These are phyloP conservation scores for Panellus pusillus DNA, from an alignment of 768 basidiomycete genomes.

Conservation along the genomic window DNA sequence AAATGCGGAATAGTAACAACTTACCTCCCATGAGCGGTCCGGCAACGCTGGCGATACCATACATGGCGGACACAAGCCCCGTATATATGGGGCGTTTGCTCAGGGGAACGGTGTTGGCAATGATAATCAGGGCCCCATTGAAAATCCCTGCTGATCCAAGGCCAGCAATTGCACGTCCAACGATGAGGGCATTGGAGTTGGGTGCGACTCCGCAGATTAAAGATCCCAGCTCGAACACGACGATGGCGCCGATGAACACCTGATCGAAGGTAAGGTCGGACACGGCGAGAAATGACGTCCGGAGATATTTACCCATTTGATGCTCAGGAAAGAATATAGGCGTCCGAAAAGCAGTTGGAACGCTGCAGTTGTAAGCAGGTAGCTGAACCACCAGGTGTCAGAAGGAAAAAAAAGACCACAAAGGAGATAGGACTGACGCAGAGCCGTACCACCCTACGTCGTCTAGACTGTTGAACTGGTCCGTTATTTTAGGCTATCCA, in stretches of 20 bases:
- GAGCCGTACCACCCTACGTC: conserved; percentile 18
- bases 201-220: conserved; percentile 39
- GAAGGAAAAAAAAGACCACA: no score
- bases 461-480: conserved; percentile 12
- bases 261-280: background rate
- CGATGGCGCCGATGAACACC: conserved; percentile 20
- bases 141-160: conserved; percentile 39
- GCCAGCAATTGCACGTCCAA: conserved; percentile 46
- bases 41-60: conserved; percentile 21
- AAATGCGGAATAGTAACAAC: no score
- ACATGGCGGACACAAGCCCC: conserved; percentile 35
- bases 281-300: background rate
- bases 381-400: background rate
- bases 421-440: background rate
- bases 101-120: conserved; percentile 24
- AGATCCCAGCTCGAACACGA: conserved; percentile 45
- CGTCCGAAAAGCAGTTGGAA: conserved; percentile 22
- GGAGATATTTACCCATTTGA: conserved; percentile 5
- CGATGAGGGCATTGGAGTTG: conserved; percentile 30
- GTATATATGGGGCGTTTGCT: conserved; percentile 33
- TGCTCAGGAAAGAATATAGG: conserved; percentile 21
- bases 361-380: background rate
- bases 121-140: background rate
- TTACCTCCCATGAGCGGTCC: conserved; percentile 26
- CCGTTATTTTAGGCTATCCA: conserved; percentile 8